These are phyloP conservation scores for Adenanthera pavonina DNA, from an alignment of 306 rosid genomes.

Conservation along the genomic window DNA sequence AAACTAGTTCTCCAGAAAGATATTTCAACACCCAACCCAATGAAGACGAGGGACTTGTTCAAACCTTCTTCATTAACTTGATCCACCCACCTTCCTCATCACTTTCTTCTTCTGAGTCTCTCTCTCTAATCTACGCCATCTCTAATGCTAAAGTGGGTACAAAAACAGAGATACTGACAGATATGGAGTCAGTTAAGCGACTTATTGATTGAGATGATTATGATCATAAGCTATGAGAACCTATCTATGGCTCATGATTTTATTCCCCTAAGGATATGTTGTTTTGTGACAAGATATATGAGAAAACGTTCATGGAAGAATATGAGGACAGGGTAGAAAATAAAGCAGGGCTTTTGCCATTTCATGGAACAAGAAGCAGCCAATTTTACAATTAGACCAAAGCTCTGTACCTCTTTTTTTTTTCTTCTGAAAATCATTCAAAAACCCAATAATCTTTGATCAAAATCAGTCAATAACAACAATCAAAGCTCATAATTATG, in stretches of 20 bases:
- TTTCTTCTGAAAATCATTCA: slow-evolving; percentile 39
- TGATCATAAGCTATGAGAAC: not conserved
- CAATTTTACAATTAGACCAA: slow-evolving; percentile 64
- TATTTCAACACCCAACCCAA: slow-evolving; percentile 10
- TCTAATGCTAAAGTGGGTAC: slow-evolving; percentile 1
- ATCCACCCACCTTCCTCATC: slow-evolving; percentile 43
- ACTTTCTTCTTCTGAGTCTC: not conserved
- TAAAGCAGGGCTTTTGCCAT: slow-evolving; percentile 40
- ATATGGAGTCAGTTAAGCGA: not conserved
- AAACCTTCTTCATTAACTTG: slow-evolving; percentile 35
- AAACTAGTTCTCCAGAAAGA: slow-evolving; percentile 11
- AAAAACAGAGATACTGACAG: not conserved
- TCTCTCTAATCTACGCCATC: slow-evolving; percentile 20
- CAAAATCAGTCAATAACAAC: slow-evolving; percentile 39
- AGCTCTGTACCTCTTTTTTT: slow-evolving; percentile 47
- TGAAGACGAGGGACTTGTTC: slow-evolving; percentile 43
- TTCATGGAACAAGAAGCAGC: slow-evolving; percentile 43
- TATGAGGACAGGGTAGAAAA: slow-evolving; percentile 11
- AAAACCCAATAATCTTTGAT: slow-evolving; percentile 35
- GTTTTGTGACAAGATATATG: slow-evolving; percentile 25
- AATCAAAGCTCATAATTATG: slow-evolving; percentile 19
- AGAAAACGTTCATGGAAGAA: slow-evolving; percentile 32
- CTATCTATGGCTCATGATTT: not conserved
- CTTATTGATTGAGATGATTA: not conserved
- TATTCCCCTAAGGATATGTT: not conserved